Conservation (phyloP, 2,329 filamentous ascomycete species). For the Nannizziopsis barbatae region DNA sequence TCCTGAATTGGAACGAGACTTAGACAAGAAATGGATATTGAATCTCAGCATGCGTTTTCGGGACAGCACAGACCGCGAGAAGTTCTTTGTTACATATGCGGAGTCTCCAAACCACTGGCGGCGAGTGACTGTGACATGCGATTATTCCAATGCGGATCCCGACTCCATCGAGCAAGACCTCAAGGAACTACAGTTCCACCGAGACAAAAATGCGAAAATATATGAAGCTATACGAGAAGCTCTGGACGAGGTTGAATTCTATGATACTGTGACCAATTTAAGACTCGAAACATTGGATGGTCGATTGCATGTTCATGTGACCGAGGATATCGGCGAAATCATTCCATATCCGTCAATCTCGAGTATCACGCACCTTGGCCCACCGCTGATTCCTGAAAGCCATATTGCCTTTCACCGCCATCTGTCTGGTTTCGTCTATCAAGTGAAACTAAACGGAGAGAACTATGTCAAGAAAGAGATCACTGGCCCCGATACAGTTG, state of each 20-base stretch:
- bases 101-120: slow-evolving; percentile 70
- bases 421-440: slow-evolving; percentile 95
- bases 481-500: slow-evolving; percentile 83
- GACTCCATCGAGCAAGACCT: slow-evolving; percentile 81
- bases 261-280: slow-evolving; percentile 88
- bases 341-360: slow-evolving; percentile 69
- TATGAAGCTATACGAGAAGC: slow-evolving; percentile 92
- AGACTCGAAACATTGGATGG: slow-evolving; percentile 83
- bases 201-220: slow-evolving; percentile 84
- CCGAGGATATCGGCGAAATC: slow-evolving; percentile 94
- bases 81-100: slow-evolving; percentile 94
- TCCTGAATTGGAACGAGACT: slow-evolving; percentile 41
- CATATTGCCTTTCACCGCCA: slow-evolving; percentile 79
- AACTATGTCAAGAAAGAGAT: slow-evolving; percentile 95
- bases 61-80: slow-evolving; percentile 83
- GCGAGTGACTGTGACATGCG: slow-evolving; percentile 81
- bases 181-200: slow-evolving; percentile 64
- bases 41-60: slow-evolving; percentile 98
- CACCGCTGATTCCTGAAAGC: slow-evolving; percentile 51
- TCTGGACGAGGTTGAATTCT: slow-evolving; percentile 87
- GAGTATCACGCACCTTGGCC: slow-evolving; percentile 59
- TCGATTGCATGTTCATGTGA: slow-evolving; percentile 86
- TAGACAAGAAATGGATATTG: slow-evolving; percentile 84
- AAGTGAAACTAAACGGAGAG: slow-evolving; percentile 58
- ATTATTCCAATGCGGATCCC: slow-evolving; percentile 70